Percentiles rank a stretch among this genome's conserved stretches.
phyloP scores from a whole-genome alignment of 2,329 filamentous ascomycete species.

The Leptographium galeiforme region DNA sequence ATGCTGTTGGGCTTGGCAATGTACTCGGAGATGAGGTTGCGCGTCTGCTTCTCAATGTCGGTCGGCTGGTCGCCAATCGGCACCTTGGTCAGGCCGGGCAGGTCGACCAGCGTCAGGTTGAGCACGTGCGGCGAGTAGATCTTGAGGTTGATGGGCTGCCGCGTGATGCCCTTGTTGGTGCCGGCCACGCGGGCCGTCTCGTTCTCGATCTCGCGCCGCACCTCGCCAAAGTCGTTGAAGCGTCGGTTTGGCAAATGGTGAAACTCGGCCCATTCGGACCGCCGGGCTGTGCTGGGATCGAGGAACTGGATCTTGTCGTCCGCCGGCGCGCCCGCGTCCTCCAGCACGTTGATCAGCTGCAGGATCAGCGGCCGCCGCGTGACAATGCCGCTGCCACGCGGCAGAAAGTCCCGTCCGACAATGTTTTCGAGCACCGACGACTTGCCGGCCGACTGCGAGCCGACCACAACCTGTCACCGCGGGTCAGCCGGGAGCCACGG shows the following conservation, averaged over 20 bases:
- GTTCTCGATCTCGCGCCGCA: slow-evolving; percentile 90
- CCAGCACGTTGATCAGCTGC: slow-evolving; percentile 92
- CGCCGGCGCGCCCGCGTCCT: slow-evolving; percentile 51
- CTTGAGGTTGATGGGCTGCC: slow-evolving; percentile 90
- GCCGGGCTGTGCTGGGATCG: slow-evolving; percentile 55
- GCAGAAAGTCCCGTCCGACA: slow-evolving; percentile 92
- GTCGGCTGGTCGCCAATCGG: slow-evolving; percentile 16
- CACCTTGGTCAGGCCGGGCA: slow-evolving; percentile 81
- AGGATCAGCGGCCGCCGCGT: slow-evolving; percentile 89
- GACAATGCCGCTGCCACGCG: slow-evolving; percentile 91
- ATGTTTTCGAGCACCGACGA: slow-evolving; percentile 98
- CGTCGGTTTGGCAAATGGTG: slow-evolving; percentile 95
- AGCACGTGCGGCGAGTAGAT: slow-evolving; percentile 98
- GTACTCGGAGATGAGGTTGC: slow-evolving; percentile 96
- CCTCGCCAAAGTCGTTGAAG: slow-evolving; percentile 96
- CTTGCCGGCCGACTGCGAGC: slow-evolving; percentile 96
- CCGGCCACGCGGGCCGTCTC: slow-evolving; percentile 97
- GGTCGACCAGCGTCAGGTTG: slow-evolving; percentile 88
- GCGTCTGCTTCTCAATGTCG: slow-evolving; percentile 56
- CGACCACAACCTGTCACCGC: slow-evolving; percentile 77
- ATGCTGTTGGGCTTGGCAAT: slow-evolving; percentile 98
- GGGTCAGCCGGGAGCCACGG: not conserved
- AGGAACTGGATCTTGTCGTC: slow-evolving; percentile 49
- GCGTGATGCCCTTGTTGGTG: slow-evolving; percentile 90
- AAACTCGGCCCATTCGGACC: slow-evolving; percentile 82